Conservation (phyloP, 352 stramenopile genomes). For the Blastocystis sp. region DNA sequence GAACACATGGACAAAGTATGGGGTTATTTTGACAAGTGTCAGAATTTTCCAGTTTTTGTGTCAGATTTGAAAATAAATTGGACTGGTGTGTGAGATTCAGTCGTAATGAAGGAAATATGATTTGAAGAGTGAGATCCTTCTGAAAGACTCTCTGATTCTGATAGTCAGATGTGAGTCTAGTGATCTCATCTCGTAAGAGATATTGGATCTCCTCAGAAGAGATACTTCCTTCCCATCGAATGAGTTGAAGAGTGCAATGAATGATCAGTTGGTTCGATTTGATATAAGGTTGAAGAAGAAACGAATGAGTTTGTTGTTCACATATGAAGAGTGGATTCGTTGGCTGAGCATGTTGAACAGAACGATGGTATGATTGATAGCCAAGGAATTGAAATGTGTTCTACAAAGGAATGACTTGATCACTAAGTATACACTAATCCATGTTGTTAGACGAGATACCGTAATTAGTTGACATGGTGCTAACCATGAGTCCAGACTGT, state of each 20-base stretch:
- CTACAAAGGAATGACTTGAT: neutral
- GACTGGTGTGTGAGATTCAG: neutral
- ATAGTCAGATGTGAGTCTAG: neutral
- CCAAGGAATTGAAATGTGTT: neutral
- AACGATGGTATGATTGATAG: neutral
- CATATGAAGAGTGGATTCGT: neutral
- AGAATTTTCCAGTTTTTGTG: neutral
- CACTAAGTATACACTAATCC: neutral
- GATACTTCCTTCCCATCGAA: neutral
- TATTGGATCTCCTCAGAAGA: neutral
- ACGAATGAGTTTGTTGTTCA: neutral
- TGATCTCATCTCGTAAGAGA: neutral
- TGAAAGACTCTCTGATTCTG: neutral
- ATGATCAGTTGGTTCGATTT: neutral
- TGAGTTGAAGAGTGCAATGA: neutral
- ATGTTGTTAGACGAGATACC: neutral
- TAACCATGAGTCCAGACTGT: neutral
- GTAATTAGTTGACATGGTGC: neutral
- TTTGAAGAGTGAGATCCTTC: neutral
- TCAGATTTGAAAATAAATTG: neutral
- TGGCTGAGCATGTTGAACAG: neutral
- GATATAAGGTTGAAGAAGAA: slow-evolving; percentile 4
- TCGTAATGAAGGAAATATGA: neutral
- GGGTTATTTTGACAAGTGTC: neutral
- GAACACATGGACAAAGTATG: slow-evolving; percentile 27